Base-by-base conservation (phyloP, 2,329 filamentous ascomycete species). In the Gnomoniopsis smithogilvyi region DNA sequence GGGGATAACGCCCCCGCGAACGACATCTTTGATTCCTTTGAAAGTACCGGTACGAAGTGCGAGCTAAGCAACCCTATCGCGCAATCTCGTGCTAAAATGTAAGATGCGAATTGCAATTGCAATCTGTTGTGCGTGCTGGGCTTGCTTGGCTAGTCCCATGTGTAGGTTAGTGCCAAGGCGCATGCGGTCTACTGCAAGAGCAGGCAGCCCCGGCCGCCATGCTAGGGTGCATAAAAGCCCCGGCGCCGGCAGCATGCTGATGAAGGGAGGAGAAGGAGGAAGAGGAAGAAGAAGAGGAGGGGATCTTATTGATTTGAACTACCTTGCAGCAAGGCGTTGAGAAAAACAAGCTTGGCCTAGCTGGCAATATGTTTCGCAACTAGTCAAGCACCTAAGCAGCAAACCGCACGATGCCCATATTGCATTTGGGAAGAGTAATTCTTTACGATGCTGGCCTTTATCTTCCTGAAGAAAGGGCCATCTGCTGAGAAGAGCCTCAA, bases 141-240 rank as follows among this genome's bases (percentile, higher is more conserved):
- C 54, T 43, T 38, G 41, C 41, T 45, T n/a, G 19, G 41, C 41
- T 45, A n/a, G 8, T n/a, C 11, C 8, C 17, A 6, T 51, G 46
- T 48, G 26, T 36, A 51, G 51, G 15, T 55, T 34, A 43, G 26
- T 38, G 22, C 17, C 49, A 21, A 21, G 30, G 45, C 54, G 51
- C 56, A 59, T 58, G 51, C 57, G 51, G 45, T 58, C 51, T 54
- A 33, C 56, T 58, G 56, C 56, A 54, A 24, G 33, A 38, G 36
- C 36, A n/a, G 36, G 36, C 11, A 38, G 26, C 26, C 26, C 8
- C 4, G 26, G 26, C 26, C 17, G 26, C 26, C 17, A n/a, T 3
- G 15, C 15, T 4, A 38, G 12, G 45, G 11, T 34, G 36, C 14
- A 51, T 34, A 59, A 50, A 51, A 46, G 50, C 43, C 46, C 36